phyloP scores from a whole-genome alignment of 2,329 filamentous ascomycete genomes.

The Curvularia sp. region DNA sequence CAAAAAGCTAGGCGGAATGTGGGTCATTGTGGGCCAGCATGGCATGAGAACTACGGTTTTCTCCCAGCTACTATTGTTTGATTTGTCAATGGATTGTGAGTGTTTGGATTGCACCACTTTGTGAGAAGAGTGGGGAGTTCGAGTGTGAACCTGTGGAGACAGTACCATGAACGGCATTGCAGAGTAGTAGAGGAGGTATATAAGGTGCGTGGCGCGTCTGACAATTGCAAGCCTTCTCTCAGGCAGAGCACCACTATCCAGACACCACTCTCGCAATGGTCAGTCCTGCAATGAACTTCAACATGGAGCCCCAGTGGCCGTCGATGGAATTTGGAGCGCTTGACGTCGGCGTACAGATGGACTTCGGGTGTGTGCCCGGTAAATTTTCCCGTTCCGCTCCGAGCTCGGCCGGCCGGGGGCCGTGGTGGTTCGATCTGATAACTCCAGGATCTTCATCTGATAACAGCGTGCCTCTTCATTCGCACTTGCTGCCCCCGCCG shows the following conservation, averaged over 20 bases:
- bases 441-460: conserved; percentile 26
- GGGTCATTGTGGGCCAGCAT: not conserved
- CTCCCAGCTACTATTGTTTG: not conserved
- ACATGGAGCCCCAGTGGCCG: not conserved
- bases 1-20: not conserved
- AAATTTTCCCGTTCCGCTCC: conserved; percentile 22
- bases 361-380: not conserved
- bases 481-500: conserved; percentile 7
- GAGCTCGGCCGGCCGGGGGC: conserved; percentile 27
- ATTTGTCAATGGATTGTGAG: not conserved
- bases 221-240: not conserved
- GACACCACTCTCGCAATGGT: not conserved
- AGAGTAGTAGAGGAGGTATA: not conserved
- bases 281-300: not conserved
- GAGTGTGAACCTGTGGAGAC: not conserved
- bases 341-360: not conserved
- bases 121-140: not conserved
- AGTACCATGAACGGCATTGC: not conserved
- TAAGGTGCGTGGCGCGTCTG: not conserved
- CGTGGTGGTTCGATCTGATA: conserved; percentile 39
- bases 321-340: not conserved
- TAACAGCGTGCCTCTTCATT: conserved; percentile 20
- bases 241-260: not conserved
- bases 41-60: not conserved
- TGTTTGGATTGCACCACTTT: not conserved